phyloP scores from a whole-genome alignment of 2,329 filamentous ascomycete species.

The Phyllosticta paracitricarpa region DNA sequence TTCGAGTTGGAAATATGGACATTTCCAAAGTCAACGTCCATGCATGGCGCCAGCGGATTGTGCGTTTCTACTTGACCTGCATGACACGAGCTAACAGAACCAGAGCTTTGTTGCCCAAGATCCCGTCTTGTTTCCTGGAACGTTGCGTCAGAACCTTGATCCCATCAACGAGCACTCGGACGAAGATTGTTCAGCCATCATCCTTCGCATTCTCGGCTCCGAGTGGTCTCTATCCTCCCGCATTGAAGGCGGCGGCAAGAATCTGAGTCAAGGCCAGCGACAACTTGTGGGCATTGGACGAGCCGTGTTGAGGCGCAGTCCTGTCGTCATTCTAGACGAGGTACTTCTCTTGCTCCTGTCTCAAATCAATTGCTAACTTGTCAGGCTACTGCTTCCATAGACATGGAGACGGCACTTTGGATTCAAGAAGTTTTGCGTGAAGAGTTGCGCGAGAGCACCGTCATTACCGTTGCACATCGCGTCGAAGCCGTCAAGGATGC shows the following conservation, averaged over 20 bases:
- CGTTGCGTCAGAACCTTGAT: conserved; percentile 52
- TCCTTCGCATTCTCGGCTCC: conserved; percentile 42
- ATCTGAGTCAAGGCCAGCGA: conserved; percentile 54
- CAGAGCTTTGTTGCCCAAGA: conserved; percentile 57
- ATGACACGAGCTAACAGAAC: neutral
- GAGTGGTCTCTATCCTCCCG: conserved; percentile 46
- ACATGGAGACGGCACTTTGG: conserved; percentile 48
- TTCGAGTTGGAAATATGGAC: conserved; percentile 52
- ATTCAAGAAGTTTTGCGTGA: conserved; percentile 47
- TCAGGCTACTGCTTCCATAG: conserved; percentile 52
- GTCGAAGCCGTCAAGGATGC: conserved; percentile 52
- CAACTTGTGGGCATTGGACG: conserved; percentile 55
- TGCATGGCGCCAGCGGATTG: conserved; percentile 48
- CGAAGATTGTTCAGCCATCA: conserved; percentile 42
- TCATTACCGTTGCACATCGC: conserved; percentile 57
- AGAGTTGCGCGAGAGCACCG: conserved; percentile 49
- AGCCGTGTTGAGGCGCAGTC: conserved; percentile 51
- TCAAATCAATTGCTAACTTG: neutral
- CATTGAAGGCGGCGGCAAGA: conserved; percentile 51
- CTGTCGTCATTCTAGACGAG: conserved; percentile 56
- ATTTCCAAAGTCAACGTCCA: conserved; percentile 50
- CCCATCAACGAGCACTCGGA: conserved; percentile 49
- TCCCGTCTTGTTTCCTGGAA: conserved; percentile 54
- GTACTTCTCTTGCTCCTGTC: neutral
- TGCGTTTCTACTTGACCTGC: neutral